Base-by-base conservation (phyloP, 2,329 filamentous ascomycete species). In the Botrytis cinerea region DNA sequence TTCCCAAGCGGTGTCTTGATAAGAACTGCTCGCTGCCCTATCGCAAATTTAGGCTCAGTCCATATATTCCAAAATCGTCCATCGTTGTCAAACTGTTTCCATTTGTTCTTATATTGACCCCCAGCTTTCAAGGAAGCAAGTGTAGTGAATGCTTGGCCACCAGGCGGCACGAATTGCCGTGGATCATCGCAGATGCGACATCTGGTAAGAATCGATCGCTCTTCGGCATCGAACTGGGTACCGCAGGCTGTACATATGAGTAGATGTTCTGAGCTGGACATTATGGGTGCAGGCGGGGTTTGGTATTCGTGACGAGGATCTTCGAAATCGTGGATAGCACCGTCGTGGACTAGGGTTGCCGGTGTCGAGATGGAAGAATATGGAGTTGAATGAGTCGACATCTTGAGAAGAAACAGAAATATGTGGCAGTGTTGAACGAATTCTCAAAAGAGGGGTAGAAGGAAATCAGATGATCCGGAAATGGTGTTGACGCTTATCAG, bases 101-200 rank as follows among this genome's bases (percentile, higher is more conserved):
- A 89, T 14, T 83, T 83, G 79, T 92, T 93, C 40, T 80, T 82
- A 79, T 90, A 85, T 28, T 38, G 40, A 4, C 66, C 67, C 8
- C 79, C 80, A 4, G 57, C 61, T 32, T 82, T 82, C 38, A 89
- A 78, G 1, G 82, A 81, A 1, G 82, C 80, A 38, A 93, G 85
- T 0, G 87, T 90, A 0, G 89, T 91, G 83, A 92, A 94, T 35
- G 84, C 81, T 82, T 94, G 92, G 1, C 90, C 91, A 0, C 82
- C 81, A 0, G 85, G 84, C 0, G 91, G 91, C 0, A 92, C 89
- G 79, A 87, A 94, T 81, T 94, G 91, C 7, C 92, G 87, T 0
- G 91, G 86, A 80, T 93, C 91, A 80, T 93, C 91, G 82, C 92
- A 94, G 75, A 94, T 92, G 73, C 87, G 86, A 82, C 92, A 94